Conservation (phyloP, 371 early-diverging fungal genomes). For the Sporodiniella umbellata region DNA sequence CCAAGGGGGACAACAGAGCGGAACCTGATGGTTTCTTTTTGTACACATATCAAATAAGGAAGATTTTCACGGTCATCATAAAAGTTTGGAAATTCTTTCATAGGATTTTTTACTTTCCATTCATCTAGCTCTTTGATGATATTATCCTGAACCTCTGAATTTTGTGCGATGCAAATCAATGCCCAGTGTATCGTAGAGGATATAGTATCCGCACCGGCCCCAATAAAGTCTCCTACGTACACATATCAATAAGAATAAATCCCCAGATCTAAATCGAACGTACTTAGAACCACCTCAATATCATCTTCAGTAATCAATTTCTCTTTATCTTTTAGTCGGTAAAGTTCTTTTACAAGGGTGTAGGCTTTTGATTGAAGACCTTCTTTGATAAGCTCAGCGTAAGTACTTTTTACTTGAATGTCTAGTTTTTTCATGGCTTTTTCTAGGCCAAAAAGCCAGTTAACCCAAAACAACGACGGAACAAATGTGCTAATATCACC, state of each 20-base stretch:
- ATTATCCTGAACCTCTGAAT: constrained; percentile 6
- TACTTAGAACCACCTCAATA: constrained; percentile 19
- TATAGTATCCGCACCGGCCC: constrained; percentile 11
- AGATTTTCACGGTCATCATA: background rate
- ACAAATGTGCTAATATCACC: too few relatives aligned
- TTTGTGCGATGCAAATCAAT: constrained; percentile 5
- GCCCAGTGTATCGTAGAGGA: constrained; percentile 6
- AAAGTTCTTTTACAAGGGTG: constrained; percentile 1
- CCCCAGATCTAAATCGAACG: background rate
- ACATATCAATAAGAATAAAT: background rate
- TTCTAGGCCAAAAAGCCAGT: too few relatives aligned
- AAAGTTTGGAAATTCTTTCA: background rate
- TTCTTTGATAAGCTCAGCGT: too few relatives aligned
- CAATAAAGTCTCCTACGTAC: constrained; percentile 5
- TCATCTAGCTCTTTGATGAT: constrained; percentile 5
- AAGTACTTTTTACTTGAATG: too few relatives aligned
- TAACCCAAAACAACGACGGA: too few relatives aligned
- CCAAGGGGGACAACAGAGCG: constrained; percentile 2
- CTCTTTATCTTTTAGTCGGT: constrained; percentile 13
- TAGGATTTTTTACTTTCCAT: background rate
- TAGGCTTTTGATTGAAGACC: background rate
- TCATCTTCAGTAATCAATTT: constrained; percentile 1
- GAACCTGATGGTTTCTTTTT: constrained; percentile 9
- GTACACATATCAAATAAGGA: constrained; percentile 4
- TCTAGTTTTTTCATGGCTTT: too few relatives aligned